Base-by-base conservation (phyloP, 1,284 basidiomycete species). In the Microbotryomycetes sp. region DNA sequence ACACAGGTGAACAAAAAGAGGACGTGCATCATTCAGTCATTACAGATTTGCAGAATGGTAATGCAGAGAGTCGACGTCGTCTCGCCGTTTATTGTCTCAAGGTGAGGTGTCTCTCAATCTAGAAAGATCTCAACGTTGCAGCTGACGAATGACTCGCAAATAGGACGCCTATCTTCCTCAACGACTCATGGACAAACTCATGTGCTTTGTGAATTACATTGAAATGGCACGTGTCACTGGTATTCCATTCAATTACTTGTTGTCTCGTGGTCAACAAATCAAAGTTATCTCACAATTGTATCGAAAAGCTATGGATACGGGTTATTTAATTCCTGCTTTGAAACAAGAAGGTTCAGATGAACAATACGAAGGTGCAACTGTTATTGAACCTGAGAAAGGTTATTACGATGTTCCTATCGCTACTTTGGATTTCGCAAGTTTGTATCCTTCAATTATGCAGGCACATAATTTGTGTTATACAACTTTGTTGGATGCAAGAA, bases 371-470 rank as follows among this genome's bases (percentile, higher is more conserved):
- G 92, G 92, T 69, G 93, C 93, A 1, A 97, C 91, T 14, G 92
- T 97, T 72, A 96, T 97, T 69, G 93, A 97, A 71, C 92, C 92
- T 1, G 86, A 82, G 74, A 90, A 87, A 73, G 92, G 93, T 0
- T 97, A 88, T 75, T 97, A 96, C 74, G 90, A 94, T 72, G 83
- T 86, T 0, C 92, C 92, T 0, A 96, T 97, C 71, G 91, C 93
- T 5, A 97, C 92, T 0, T 82, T 97, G 48, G 92, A 97, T 82
- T 97, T 97, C 78, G 92, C 89, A 60, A 96, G 92, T 0, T 81
- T 97, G 67, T 97, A 97, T 75, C 92, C 92, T 0, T 97, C 93
- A 0, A 97, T 97, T 77, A 97, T 97, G 92, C 96, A 96, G 92
- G 93, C 92, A 0, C 93, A 97, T 75, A 97, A 97, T 73, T 79